These are phyloP conservation scores for Cyclostephanos invisitatus DNA, from an alignment of 108 stramenopile genomes.

Conservation along the genomic window DNA sequence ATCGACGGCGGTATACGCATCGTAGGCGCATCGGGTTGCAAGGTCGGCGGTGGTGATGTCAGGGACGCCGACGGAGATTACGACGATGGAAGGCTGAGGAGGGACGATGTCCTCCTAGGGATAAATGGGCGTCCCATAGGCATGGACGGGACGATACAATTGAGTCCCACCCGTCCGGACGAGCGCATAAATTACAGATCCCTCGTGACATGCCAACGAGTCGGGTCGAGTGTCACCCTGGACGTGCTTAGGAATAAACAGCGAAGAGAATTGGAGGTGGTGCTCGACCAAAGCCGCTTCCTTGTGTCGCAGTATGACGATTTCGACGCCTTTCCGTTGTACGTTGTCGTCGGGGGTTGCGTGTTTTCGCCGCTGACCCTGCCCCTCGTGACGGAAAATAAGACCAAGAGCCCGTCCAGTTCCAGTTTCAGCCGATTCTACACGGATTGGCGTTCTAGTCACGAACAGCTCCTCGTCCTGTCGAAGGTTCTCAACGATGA, in stretches of 20 bases:
- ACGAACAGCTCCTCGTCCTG: slow-evolving; percentile 47
- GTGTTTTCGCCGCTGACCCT: slow-evolving; percentile 46
- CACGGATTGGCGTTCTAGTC: slow-evolving; percentile 23
- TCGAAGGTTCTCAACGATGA: slow-evolving; percentile 48
- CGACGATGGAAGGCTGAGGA: slow-evolving; percentile 17
- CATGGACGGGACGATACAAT: slow-evolving; percentile 49
- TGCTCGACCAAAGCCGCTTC: slow-evolving; percentile 26
- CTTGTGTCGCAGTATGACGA: slow-evolving; percentile 44
- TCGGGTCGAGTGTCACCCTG: slow-evolving; percentile 28
- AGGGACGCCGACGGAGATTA: background rate
- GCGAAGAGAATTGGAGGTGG: slow-evolving; percentile 17
- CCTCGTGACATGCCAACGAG: slow-evolving; percentile 37
- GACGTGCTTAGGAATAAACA: slow-evolving; percentile 36
- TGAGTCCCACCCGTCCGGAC: slow-evolving; percentile 41
- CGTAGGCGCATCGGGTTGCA: slow-evolving; percentile 14
- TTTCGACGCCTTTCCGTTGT: slow-evolving; percentile 49
- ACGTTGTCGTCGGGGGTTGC: slow-evolving; percentile 47
- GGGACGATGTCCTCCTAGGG: slow-evolving; percentile 45
- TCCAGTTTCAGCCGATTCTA: slow-evolving; percentile 28
- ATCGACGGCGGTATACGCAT: slow-evolving; percentile 44
- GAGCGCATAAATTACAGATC: slow-evolving; percentile 47
- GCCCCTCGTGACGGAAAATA: slow-evolving; percentile 41
- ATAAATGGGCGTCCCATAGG: slow-evolving; percentile 40
- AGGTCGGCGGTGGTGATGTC: no score
- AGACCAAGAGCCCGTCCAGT: slow-evolving; percentile 24